Evolutionary conservation across 495 filamentous ascomycete species (phyloP), one percentile per base, ranked within the genome.

Genomic region (Podospora conica): DNA sequence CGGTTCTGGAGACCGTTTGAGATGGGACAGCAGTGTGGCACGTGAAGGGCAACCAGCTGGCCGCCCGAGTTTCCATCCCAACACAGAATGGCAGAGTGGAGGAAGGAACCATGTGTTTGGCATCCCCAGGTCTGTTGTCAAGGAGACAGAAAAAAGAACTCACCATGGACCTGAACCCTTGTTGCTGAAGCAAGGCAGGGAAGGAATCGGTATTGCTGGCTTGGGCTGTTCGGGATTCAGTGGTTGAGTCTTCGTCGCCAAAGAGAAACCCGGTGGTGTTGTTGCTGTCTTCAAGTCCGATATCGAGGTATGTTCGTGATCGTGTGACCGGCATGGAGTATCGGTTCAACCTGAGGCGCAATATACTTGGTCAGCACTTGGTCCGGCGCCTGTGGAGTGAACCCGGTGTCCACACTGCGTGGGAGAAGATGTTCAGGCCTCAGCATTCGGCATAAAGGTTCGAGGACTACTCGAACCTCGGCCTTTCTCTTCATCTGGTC

Each of bases 261-360:
- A 96, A 96, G 9, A 97, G 80, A 72, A 93, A 96, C 55, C 88
- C 87, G 15, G 91, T 83, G 8, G 90, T 92, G 73, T 95, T 91
- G 66, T 75, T 74, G 62, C 71, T 78, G 90, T 90, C 57, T 86
- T 85, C 93, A 68, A 86, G 86, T 29, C 80, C 82, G 33, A 79
- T 81, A 48, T 85, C 83, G 68, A 82, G 71, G 55, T 88, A 87
- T 25, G 81, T 82, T 54, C 90, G 84, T 68, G 82, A 85, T 67
- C 85, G 86, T 58, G 87, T 89, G 27, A 91, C 87, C 9, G 93
- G 93, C 90, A 97, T 93, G 9, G 92, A 96, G 75, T 94, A 92
- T 55, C 93, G 88, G 73, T 96, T 92, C 61, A 88, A 82, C 63
- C 90, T 93, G 63, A 40, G 63, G 56, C 3, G 31, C 70, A 70